A percentile compares a stretch with the other conserved stretches of the same genome.
phyloP scores from a whole-genome alignment of 345 rosid genomes.

The Eucalyptus curtisii region DNA sequence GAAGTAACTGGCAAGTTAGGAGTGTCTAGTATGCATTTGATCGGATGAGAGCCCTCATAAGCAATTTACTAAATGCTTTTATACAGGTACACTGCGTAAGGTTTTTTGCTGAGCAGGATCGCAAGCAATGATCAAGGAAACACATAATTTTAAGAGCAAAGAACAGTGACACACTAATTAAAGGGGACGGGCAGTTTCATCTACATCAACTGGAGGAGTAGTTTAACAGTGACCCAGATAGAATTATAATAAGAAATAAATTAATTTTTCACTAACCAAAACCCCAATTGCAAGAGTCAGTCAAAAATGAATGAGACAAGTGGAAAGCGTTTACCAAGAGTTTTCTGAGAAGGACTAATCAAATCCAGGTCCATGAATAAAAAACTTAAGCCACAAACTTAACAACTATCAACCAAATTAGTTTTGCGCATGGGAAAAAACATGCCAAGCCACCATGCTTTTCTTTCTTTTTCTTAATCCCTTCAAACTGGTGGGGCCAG shows the following conservation, averaged over 20 bases:
- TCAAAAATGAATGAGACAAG: background rate
- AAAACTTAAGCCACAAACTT: background rate
- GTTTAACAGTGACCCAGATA: background rate
- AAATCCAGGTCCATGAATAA: fast-evolving
- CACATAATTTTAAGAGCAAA: no score
- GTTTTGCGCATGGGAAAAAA: background rate
- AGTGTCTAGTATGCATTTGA: no score
- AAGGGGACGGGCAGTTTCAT: background rate
- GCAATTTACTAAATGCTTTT: no score
- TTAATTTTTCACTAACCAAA: background rate
- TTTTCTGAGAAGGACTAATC: background rate
- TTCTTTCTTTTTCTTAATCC: background rate
- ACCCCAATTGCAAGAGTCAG: background rate
- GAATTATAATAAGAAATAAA: background rate
- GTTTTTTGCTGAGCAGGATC: no score
- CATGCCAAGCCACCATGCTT: background rate
- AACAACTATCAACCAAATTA: background rate
- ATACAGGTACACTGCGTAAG: no score
- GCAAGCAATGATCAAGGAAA: no score
- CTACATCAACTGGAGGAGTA: background rate
- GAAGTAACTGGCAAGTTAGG: no score
- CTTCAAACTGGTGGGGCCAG: background rate
- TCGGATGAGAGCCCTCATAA: no score
- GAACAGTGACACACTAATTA: no score
- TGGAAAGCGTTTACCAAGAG: background rate